Conservation (phyloP, 345 rosid genomes). For the Eucalyptus globulus region DNA sequence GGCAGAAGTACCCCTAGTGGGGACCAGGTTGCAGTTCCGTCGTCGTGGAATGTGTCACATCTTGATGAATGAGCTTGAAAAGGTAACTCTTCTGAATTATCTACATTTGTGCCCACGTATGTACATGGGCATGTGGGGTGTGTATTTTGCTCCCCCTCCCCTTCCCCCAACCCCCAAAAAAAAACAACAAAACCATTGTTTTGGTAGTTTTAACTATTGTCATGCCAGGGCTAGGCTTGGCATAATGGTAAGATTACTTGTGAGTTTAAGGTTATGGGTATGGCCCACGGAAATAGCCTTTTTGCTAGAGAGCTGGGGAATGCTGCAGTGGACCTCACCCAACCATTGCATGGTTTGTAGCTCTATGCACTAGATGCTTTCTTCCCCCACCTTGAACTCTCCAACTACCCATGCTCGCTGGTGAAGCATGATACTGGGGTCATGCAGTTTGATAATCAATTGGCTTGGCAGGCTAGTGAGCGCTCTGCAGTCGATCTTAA, state of each 20-base stretch:
- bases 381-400: background rate
- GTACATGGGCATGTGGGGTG: background rate
- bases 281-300: background rate
- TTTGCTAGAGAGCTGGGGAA: background rate
- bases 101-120: background rate
- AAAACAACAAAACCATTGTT: background rate
- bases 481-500: background rate
- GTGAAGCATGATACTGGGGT: background rate
- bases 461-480: background rate
- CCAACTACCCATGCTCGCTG: background rate
- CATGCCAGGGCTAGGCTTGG: background rate
- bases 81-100: conserved; percentile 4
- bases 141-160: background rate
- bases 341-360: background rate
- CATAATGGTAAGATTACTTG: background rate
- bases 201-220: background rate
- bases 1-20: conserved; percentile 49
- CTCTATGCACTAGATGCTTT: background rate
- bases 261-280: background rate
- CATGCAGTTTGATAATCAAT: background rate
- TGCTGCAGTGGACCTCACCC: background rate
- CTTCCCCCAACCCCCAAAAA: background rate
- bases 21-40: conserved; percentile 26
- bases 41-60: conserved; percentile 38
- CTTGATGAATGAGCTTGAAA: conserved; percentile 36